Base-by-base conservation (phyloP, 2,329 filamentous ascomycete genomes). In the Aspergillus ochraceus region DNA sequence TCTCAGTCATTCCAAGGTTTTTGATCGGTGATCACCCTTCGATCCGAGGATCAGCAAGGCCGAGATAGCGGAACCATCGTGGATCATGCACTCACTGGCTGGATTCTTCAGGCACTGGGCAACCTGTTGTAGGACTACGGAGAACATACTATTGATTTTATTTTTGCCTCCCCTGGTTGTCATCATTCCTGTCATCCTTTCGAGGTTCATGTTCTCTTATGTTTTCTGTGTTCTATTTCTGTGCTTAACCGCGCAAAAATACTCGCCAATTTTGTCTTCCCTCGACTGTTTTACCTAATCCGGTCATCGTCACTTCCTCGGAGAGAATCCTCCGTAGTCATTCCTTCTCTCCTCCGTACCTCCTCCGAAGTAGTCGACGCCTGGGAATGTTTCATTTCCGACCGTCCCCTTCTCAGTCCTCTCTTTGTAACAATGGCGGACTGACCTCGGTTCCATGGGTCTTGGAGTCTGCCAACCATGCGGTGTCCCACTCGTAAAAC, bases 41-140 rank as follows among this genome's bases (percentile, higher is more conserved):
- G 50, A 60, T 63, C 60, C 30, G 54, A 60, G 36, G 58, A 63
- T 63, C 60, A 58, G 56, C 60, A 58, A 42, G 47, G n/a, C 30
- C 60, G 49, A 45, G 49, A 49, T 60, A 49, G 32, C 50, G 58
- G 60, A 55, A 58, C 54, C 49, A 42, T 36, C 49, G 60, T 52
- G 58, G 59, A 60, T 60, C 59, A 58, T 57, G 53, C 29, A 32
- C n/a, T 20, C 29, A 32, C n/a, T 20, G 50, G 36, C 46, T 6
- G 42, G 30, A 42, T n/a, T 14, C 45, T 47, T 47, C 45, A 47
- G 45, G 19, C 45, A 14, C 45, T 47, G 45, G 45, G 24, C 24
- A 24, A 24, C 22, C 14, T 36, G 5, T 36, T 36, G 14, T 8
- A 39, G 22, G 22, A 22, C 22, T 24, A 24, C 24, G 24, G 24